A percentile compares a stretch with the other conserved stretches of the same genome.
phyloP scores from a whole-genome alignment of 2,329 filamentous ascomycete species.

The Alternaria rosae region DNA sequence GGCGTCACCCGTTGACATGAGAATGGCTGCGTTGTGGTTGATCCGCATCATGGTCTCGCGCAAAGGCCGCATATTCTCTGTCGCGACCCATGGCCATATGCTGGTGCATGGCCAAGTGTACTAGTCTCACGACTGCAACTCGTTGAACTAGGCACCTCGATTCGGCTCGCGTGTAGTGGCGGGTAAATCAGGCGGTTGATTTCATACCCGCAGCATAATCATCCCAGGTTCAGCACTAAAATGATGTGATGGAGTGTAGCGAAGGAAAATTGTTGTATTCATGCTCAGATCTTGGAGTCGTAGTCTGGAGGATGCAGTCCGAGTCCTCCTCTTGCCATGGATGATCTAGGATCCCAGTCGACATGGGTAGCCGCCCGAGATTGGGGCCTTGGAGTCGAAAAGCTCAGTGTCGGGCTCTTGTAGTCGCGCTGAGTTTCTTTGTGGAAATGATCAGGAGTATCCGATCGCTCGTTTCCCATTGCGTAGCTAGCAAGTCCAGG shows the following conservation, averaged over 20 bases:
- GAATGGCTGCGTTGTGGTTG: neutral
- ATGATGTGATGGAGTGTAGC: slow-evolving; percentile 6
- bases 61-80: neutral
- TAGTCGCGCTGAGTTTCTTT: slow-evolving; percentile 50
- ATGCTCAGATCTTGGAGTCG: slow-evolving; percentile 41
- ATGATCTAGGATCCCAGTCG: slow-evolving; percentile 48
- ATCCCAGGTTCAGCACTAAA: neutral
- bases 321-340: slow-evolving; percentile 50
- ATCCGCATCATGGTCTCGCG: neutral
- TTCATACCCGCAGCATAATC: neutral
- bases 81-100: neutral
- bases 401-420: slow-evolving; percentile 49
- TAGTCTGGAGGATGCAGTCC: slow-evolving; percentile 48
- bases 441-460: slow-evolving; percentile 47
- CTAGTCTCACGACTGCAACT: neutral
- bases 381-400: slow-evolving; percentile 52
- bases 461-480: slow-evolving; percentile 26
- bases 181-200: slow-evolving; percentile 13
- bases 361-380: slow-evolving; percentile 35
- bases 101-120: slow-evolving; percentile 4
- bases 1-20: neutral
- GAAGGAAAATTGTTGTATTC: slow-evolving; percentile 4
- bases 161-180: neutral
- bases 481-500: slow-evolving; percentile 33
- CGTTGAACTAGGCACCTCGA: neutral